A percentile compares a stretch with the other conserved stretches of the same genome.
These are phyloP conservation scores for Xylariaceae sp. DNA, from an alignment of 2,329 filamentous ascomycete species.

Conservation along the genomic window DNA sequence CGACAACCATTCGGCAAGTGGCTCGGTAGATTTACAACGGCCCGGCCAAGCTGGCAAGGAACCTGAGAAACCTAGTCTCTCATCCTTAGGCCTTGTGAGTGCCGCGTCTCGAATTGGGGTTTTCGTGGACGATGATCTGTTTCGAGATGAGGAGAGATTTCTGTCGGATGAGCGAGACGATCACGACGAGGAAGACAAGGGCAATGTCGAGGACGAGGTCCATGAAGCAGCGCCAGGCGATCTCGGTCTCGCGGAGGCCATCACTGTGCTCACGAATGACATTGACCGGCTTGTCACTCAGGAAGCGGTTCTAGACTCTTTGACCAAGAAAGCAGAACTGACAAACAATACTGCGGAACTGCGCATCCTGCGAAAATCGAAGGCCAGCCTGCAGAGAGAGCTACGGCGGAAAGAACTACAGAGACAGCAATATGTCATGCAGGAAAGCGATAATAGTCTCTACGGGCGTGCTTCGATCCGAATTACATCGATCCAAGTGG, in stretches of 20 bases:
- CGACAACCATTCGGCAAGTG: constrained; percentile 48
- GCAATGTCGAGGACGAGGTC: constrained; percentile 69
- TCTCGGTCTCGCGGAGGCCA: constrained; percentile 86
- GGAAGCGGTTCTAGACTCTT: constrained; percentile 81
- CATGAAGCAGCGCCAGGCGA: constrained; percentile 93
- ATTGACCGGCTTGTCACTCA: constrained; percentile 85
- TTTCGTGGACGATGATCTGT: constrained; percentile 88
- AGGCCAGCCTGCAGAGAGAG: constrained; percentile 85
- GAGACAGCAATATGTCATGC: constrained; percentile 90
- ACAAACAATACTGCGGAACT: constrained; percentile 95
- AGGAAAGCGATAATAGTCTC: constrained; percentile 95
- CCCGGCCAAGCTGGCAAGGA: constrained; percentile 32
- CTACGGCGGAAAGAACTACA: constrained; percentile 92
- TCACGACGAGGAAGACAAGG: constrained; percentile 46
- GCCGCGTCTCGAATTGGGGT: constrained; percentile 82
- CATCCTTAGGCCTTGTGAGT: constrained; percentile 84
- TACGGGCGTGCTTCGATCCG: constrained; percentile 84
- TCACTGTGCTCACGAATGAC: constrained; percentile 77
- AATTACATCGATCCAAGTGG: constrained; percentile 90
- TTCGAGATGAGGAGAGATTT: constrained; percentile 80
- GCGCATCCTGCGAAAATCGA: constrained; percentile 86
- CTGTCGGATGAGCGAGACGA: constrained; percentile 81
- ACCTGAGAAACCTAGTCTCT: constrained; percentile 71
- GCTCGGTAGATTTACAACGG: constrained; percentile 28
- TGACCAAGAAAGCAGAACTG: constrained; percentile 88